These are phyloP conservation scores for Saccharomycopsis sp. DNA, from an alignment of 805 yeast species.

Conservation along the genomic window DNA sequence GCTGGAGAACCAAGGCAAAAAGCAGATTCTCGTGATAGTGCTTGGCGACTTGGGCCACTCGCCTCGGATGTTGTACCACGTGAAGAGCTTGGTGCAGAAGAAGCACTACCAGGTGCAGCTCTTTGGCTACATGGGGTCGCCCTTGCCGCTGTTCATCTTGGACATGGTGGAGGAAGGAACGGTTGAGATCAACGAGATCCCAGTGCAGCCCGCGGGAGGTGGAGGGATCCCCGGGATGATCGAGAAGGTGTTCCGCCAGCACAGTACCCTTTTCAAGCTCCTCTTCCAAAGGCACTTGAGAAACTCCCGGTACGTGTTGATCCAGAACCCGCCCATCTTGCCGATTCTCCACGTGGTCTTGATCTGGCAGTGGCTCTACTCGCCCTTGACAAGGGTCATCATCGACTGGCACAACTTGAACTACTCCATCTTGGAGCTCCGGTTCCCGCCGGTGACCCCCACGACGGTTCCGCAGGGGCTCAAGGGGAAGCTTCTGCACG, in stretches of 20 bases:
- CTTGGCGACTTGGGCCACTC: slow-evolving; percentile 93
- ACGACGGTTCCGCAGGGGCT: not conserved
- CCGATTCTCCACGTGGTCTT: slow-evolving; percentile 67
- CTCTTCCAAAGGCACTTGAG: slow-evolving; percentile 38
- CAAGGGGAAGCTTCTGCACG: not conserved
- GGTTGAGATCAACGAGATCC: slow-evolving; percentile 9
- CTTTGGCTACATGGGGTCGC: slow-evolving; percentile 70
- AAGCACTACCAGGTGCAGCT: slow-evolving; percentile 68
- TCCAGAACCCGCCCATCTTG: slow-evolving; percentile 90
- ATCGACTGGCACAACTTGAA: slow-evolving; percentile 98
- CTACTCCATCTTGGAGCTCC: slow-evolving; percentile 67
- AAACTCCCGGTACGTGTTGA: slow-evolving; percentile 58
- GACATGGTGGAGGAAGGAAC: slow-evolving; percentile 22
- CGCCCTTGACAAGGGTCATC: slow-evolving; percentile 52
- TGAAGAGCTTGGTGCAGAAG: slow-evolving; percentile 54
- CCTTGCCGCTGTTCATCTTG: slow-evolving; percentile 40
- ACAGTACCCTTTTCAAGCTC: slow-evolving; percentile 36
- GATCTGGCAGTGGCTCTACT: slow-evolving; percentile 38
- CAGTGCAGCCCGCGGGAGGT: slow-evolving; percentile 6
- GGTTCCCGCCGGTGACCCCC: slow-evolving; percentile 36
- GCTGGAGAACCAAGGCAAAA: slow-evolving; percentile 20
- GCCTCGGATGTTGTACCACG: slow-evolving; percentile 91
- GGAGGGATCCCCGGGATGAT: slow-evolving; percentile 21
- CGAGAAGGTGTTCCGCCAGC: slow-evolving; percentile 52
- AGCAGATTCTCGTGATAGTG: slow-evolving; percentile 67